Evolutionary conservation across 169 alveolate species (phyloP).

Genomic region (Eimeria necatrix): DNA sequence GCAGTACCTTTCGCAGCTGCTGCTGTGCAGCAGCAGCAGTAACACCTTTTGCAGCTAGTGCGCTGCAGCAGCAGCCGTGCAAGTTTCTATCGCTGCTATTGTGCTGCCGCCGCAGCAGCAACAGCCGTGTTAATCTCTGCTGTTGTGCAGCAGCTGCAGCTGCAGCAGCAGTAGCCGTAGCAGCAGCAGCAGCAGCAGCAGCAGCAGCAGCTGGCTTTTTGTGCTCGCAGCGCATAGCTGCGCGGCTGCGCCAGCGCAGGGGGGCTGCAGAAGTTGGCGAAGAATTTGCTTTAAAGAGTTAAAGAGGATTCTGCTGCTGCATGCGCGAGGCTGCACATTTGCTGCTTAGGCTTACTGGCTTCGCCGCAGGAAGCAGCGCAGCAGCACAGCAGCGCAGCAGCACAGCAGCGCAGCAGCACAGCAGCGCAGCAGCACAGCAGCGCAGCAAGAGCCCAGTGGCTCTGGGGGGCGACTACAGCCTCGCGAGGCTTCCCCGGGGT

Average conservation of each 20-base stretch:
- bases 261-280: background rate
- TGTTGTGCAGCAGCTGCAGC: conserved; percentile 24
- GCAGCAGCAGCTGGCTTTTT: background rate
- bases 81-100: background rate
- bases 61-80: background rate
- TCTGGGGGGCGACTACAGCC: no score
- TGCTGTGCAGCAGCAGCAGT: background rate
- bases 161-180: conserved; percentile 27
- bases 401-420: no score
- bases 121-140: background rate
- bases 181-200: conserved; percentile 12
- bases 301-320: background rate
- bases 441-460: no score
- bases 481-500: no score
- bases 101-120: conserved; percentile 49
- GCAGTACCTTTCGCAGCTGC: conserved; percentile 51
- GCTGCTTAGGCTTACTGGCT: no score
- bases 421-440: no score
- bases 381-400: background rate
- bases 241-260: background rate
- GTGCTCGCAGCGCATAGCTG: no score
- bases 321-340: no score
- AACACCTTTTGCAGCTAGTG: background rate
- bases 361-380: background rate
- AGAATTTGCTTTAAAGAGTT: background rate